Conservation (phyloP, 352 stramenopile genomes). For the Phytophthora hybrid region DNA sequence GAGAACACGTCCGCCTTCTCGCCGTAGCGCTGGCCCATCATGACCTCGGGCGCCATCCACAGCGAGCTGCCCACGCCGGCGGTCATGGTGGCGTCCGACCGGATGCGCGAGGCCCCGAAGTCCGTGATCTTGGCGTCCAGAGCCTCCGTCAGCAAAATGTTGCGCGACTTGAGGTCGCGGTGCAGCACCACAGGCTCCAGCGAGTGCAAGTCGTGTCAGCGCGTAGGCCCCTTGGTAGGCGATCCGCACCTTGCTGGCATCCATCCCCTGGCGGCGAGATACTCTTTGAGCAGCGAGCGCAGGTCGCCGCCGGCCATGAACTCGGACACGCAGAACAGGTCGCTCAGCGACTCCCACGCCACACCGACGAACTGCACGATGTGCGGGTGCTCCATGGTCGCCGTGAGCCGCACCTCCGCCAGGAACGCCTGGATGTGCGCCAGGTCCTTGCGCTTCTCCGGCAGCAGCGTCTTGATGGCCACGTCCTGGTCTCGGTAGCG, state of each 20-base stretch:
- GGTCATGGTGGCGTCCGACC: too few species aligned
- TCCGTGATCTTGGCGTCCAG: too few species aligned
- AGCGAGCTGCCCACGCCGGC: neutral
- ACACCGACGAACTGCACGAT: slow-evolving; percentile 57
- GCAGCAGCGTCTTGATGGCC: slow-evolving; percentile 46
- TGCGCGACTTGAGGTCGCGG: slow-evolving; percentile 31
- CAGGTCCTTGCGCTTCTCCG: slow-evolving; percentile 46
- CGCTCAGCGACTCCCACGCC: slow-evolving; percentile 49
- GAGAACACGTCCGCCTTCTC: slow-evolving; percentile 52
- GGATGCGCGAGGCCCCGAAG: too few species aligned
- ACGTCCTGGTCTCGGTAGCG: slow-evolving; percentile 44
- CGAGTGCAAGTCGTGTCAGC: neutral
- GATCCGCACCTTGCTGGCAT: slow-evolving; percentile 37
- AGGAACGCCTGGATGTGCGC: slow-evolving; percentile 42
- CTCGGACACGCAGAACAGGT: slow-evolving; percentile 49
- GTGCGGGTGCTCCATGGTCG: slow-evolving; percentile 49
- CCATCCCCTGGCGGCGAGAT: slow-evolving; percentile 22
- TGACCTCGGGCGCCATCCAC: slow-evolving; percentile 48
- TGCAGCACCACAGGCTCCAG: slow-evolving; percentile 28
- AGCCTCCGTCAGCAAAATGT: too few species aligned
- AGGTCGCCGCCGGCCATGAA: slow-evolving; percentile 57
- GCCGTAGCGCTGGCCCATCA: slow-evolving; percentile 43
- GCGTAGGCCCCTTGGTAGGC: slow-evolving; percentile 33
- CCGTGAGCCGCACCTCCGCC: slow-evolving; percentile 49
- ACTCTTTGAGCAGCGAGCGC: slow-evolving; percentile 30